A percentile compares a stretch with the other conserved stretches of the same genome.
phyloP scores from a whole-genome alignment of 2,329 filamentous ascomycete species.

The Cladosporium cucumerinum region DNA sequence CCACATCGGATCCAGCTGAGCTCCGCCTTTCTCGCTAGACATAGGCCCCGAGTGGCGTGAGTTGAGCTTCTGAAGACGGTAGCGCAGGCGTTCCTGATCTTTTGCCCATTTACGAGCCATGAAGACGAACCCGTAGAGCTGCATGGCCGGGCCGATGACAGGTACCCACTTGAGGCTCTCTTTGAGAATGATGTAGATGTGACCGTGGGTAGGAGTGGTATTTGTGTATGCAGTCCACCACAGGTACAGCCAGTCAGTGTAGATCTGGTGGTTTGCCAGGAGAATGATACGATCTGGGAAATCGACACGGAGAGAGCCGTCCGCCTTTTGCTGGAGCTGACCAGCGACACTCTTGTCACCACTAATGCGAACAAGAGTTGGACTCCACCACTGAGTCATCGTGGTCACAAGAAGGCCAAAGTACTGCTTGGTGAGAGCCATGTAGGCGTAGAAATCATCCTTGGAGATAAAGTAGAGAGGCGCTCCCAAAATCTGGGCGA shows the following conservation, averaged over 20 bases:
- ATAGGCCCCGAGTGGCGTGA: conserved; percentile 39
- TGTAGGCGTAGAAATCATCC: conserved; percentile 77
- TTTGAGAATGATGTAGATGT: conserved; percentile 87
- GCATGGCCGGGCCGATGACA: conserved; percentile 77
- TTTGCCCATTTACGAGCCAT: conserved; percentile 86
- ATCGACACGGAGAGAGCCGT: conserved; percentile 69
- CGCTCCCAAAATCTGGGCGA: conserved; percentile 68
- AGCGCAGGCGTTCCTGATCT: conserved; percentile 70
- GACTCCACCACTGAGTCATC: conserved; percentile 82
- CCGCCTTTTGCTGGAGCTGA: conserved; percentile 64
- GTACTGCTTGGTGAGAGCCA: conserved; percentile 79
- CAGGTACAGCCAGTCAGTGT: conserved; percentile 85
- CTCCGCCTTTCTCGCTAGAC: conserved; percentile 31
- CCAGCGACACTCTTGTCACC: conserved; percentile 75
- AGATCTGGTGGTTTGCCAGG: conserved; percentile 76
- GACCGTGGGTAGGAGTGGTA: conserved; percentile 65
- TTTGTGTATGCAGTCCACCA: conserved; percentile 86
- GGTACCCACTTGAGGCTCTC: conserved; percentile 81
- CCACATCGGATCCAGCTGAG: conserved; percentile 68
- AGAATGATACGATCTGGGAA: conserved; percentile 79
- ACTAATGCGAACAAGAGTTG: conserved; percentile 74
- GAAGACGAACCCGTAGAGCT: conserved; percentile 86
- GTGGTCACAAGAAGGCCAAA: conserved; percentile 74
- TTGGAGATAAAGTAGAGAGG: conserved; percentile 72
- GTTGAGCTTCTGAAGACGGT: conserved; percentile 71